Conservation (phyloP, 805 yeast species). For the Wickerhamiella dianesei region DNA sequence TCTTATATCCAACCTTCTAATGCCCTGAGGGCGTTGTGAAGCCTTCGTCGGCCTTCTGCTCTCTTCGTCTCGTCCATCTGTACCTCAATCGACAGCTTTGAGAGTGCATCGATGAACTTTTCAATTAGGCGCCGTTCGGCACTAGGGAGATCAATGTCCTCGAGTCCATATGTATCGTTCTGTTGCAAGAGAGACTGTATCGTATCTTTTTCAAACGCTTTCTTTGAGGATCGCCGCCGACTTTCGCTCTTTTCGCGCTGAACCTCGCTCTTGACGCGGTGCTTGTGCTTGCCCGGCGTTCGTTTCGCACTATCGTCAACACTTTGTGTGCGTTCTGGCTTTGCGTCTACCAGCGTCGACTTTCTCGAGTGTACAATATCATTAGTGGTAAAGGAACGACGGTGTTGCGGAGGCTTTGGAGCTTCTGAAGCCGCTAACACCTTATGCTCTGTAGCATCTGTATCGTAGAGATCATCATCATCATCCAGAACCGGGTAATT, state of each 20-base stretch:
- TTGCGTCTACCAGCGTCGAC: background rate
- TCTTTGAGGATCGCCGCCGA: background rate
- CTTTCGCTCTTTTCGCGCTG: background rate
- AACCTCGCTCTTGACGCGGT: background rate
- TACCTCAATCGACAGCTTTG: constrained; percentile 82
- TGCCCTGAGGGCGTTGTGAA: constrained; percentile 71
- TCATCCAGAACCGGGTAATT: background rate
- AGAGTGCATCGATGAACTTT: constrained; percentile 70
- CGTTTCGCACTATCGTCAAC: background rate
- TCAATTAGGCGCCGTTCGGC: constrained; percentile 72
- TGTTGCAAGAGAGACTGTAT: constrained; percentile 20
- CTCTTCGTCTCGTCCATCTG: constrained; percentile 69
- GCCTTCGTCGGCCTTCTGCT: constrained; percentile 63
- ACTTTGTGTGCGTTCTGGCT: background rate
- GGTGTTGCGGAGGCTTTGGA: background rate
- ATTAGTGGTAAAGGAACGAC: background rate
- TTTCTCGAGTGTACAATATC: background rate
- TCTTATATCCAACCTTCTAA: constrained; percentile 59
- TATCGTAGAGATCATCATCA: background rate
- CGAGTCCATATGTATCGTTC: constrained; percentile 39
- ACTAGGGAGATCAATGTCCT: constrained; percentile 54
- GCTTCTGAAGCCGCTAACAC: background rate
- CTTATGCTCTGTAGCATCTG: background rate
- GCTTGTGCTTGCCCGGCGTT: background rate
- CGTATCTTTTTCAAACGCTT: constrained; percentile 14